Evolutionary conservation across 1,139 yeast species (phyloP).

Genomic region (Taphrina confusa): DNA sequence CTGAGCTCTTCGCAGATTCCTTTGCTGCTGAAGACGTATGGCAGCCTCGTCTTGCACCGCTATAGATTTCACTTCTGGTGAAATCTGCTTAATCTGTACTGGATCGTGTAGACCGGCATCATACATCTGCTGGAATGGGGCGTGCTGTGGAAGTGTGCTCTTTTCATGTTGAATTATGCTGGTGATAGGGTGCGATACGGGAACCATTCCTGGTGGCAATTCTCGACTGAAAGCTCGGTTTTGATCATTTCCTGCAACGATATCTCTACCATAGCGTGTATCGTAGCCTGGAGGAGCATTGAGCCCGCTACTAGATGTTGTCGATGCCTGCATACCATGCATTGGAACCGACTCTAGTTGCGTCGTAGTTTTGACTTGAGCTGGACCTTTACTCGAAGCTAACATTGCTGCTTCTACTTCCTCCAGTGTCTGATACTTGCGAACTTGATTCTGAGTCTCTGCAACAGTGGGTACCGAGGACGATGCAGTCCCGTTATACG

Average conservation of each 20-base stretch:
- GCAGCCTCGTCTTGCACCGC: slow-evolving; percentile 18
- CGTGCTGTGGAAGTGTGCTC: background rate
- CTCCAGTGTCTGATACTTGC: slow-evolving; percentile 64
- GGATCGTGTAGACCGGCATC: background rate
- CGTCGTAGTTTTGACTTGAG: background rate
- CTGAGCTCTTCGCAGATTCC: slow-evolving; percentile 42
- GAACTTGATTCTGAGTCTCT: slow-evolving; percentile 40
- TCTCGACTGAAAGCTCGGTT: slow-evolving; percentile 39
- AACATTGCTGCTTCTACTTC: slow-evolving; percentile 76
- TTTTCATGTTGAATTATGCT: slow-evolving; percentile 30
- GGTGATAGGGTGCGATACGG: slow-evolving; percentile 25
- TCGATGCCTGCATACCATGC: background rate
- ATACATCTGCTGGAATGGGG: background rate
- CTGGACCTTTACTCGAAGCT: slow-evolving; percentile 23
- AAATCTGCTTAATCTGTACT: background rate
- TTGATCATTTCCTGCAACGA: slow-evolving; percentile 35
- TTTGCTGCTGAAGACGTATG: slow-evolving; percentile 39
- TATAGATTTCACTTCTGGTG: background rate
- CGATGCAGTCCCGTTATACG: background rate
- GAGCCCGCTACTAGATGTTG: slow-evolving; percentile 38
- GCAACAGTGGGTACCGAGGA: background rate
- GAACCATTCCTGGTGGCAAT: slow-evolving; percentile 38
- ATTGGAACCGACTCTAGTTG: background rate
- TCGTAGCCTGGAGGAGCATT: slow-evolving; percentile 12
- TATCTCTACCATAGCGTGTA: too few relatives aligned